A percentile compares a stretch with the other conserved stretches of the same genome.
Evolutionary conservation across 2,329 filamentous ascomycete genomes (phyloP).

Genomic region (Lizonia empirigonia): DNA sequence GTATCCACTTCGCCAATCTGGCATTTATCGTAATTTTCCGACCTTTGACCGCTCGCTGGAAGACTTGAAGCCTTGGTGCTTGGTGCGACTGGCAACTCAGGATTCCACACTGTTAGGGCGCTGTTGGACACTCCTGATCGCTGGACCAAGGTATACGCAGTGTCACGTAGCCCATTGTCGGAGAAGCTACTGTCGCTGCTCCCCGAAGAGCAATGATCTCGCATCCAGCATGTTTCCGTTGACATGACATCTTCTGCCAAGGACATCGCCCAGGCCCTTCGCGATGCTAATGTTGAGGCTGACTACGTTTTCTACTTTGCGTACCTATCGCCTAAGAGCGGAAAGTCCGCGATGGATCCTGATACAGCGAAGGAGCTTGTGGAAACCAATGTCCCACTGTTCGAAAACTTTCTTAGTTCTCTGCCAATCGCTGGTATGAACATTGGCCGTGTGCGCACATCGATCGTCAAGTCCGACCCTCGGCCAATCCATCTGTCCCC

Average conservation of each 20-base stretch:
- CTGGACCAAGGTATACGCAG: constrained; percentile 19
- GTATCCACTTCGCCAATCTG: constrained; percentile 17
- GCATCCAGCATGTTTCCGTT: constrained; percentile 19
- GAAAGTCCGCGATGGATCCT: constrained; percentile 11
- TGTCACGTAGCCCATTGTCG: constrained; percentile 10
- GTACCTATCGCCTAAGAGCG: constrained; percentile 16
- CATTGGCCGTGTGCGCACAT: constrained; percentile 16
- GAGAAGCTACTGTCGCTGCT: constrained; percentile 11
- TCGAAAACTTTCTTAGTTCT: constrained; percentile 16
- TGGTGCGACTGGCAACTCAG: constrained; percentile 23
- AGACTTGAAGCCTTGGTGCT: constrained; percentile 18
- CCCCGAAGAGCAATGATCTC: constrained; percentile 11
- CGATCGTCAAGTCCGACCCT: constrained; percentile 21
- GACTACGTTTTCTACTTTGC: constrained; percentile 24
- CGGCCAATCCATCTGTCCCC: constrained; percentile 19
- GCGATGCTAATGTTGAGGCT: neutral
- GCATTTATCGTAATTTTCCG: constrained; percentile 21
- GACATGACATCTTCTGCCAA: constrained; percentile 12
- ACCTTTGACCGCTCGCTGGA: constrained; percentile 12
- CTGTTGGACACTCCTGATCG: constrained; percentile 15
- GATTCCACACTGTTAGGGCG: constrained; percentile 14
- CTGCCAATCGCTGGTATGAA: constrained; percentile 13
- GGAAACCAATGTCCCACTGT: constrained; percentile 16
- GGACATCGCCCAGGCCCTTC: constrained; percentile 12
- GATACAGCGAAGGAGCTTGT: constrained; percentile 9